These are phyloP conservation scores for Onygenales sp. DNA, from an alignment of 2,329 filamentous ascomycete genomes.

Conservation along the genomic window DNA sequence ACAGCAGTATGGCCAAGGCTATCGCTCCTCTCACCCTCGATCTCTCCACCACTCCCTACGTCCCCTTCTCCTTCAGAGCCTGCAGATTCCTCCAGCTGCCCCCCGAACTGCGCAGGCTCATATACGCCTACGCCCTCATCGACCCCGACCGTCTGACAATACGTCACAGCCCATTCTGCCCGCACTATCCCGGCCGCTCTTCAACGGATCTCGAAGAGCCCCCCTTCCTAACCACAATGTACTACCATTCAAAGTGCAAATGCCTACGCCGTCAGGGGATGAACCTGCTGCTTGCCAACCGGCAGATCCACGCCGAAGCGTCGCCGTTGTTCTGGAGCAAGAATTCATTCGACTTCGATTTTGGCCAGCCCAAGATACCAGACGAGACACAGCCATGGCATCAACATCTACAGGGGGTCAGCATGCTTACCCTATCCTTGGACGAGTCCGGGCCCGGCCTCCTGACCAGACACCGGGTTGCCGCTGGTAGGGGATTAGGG, in stretches of 20 bases:
- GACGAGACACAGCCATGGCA: neutral
- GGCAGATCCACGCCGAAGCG: conserved; percentile 13
- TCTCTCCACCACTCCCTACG: neutral
- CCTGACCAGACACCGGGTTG: neutral
- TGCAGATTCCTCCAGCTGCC: neutral
- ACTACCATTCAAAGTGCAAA: neutral
- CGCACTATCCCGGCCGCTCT: too few relatives aligned
- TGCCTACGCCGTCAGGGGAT: neutral
- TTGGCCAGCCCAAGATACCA: too few relatives aligned
- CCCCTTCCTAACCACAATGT: neutral
- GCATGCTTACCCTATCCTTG: neutral
- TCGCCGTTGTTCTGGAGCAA: conserved; percentile 9
- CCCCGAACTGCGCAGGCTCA: neutral
- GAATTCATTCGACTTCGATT: neutral
- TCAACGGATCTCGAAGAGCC: neutral
- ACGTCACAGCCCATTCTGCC: neutral
- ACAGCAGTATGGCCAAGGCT: neutral
- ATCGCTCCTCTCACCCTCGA: neutral
- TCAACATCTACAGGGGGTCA: neutral
- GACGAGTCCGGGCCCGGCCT: neutral
- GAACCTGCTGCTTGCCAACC: conserved; percentile 12
- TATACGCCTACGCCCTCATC: neutral
- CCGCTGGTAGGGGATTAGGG: neutral
- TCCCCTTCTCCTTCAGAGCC: neutral
- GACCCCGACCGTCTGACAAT: neutral